Conservation (phyloP, 2,329 filamentous ascomycete species). For the Cadophora gregata region DNA sequence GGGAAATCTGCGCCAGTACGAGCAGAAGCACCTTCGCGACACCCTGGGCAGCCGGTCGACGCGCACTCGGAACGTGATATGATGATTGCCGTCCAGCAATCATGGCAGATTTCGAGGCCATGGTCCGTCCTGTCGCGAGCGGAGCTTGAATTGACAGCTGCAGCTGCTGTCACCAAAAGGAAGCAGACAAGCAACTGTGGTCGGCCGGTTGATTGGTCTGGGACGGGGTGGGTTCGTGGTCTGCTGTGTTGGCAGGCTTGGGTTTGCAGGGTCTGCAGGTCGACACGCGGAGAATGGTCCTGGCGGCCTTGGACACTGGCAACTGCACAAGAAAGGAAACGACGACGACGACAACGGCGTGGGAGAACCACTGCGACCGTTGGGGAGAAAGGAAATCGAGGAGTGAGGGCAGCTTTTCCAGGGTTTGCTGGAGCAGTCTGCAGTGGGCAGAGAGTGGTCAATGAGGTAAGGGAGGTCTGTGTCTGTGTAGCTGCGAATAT, state of each 20-base stretch:
- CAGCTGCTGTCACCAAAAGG: constrained; percentile 10
- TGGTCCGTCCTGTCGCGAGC: constrained; percentile 21
- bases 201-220: constrained; percentile 1
- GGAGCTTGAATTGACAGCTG: constrained; percentile 14
- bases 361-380: background rate
- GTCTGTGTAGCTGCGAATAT: background rate
- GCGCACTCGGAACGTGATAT: constrained; percentile 47
- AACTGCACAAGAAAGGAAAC: background rate
- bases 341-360: background rate
- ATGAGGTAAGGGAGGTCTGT: background rate
- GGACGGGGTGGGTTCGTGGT: background rate
- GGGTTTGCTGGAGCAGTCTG: background rate
- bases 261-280: background rate
- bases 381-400: background rate
- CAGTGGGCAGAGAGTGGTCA: constrained; percentile 9
- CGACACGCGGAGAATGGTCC: background rate
- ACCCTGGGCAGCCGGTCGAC: constrained; percentile 57
- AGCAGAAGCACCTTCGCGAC: constrained; percentile 58
- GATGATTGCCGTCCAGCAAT: constrained; percentile 28
- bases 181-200: constrained; percentile 10
- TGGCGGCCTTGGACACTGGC: background rate
- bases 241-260: constrained; percentile 2
- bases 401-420: background rate
- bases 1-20: constrained; percentile 50
- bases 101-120: constrained; percentile 35